A percentile compares a stretch with the other conserved stretches of the same genome.
Conservation (phyloP, 2,329 filamentous ascomycete genomes). For the Camptophora hylomeconis region DNA sequence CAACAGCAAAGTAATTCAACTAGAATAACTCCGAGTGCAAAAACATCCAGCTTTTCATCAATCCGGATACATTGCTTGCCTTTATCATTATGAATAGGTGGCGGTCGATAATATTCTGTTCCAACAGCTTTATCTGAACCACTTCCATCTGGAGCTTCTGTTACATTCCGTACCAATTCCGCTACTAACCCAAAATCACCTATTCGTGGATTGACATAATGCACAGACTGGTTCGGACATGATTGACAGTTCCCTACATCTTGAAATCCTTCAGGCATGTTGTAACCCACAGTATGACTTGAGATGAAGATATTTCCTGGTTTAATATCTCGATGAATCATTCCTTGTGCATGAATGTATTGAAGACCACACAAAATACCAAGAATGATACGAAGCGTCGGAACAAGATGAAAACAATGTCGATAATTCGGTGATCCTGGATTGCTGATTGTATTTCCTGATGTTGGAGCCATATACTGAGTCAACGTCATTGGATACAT, state of each 20-base stretch:
- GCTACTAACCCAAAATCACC: constrained; percentile 57
- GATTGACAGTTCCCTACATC: constrained; percentile 13
- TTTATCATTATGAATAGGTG: constrained; percentile 15
- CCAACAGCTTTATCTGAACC: constrained; percentile 36
- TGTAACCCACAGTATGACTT: constrained; percentile 28
- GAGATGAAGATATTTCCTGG: constrained; percentile 56
- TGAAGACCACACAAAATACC: constrained; percentile 50
- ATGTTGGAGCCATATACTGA: constrained; percentile 39
- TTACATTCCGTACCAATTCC: constrained; percentile 24
- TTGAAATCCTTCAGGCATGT: constrained; percentile 34
- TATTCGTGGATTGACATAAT: constrained; percentile 46
- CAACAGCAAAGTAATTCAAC: constrained; percentile 49
- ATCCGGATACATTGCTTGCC: too few species aligned
- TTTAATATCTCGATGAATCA: constrained; percentile 56
- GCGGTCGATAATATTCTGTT: constrained; percentile 50
- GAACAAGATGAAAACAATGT: constrained; percentile 50
- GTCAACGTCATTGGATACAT: constrained; percentile 50
- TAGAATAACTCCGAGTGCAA: constrained; percentile 25
- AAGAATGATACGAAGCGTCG: constrained; percentile 44
- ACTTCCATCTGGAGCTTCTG: neutral
- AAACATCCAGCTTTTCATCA: constrained; percentile 38
- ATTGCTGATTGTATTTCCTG: constrained; percentile 12
- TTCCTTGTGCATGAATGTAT: constrained; percentile 47
- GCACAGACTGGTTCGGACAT: constrained; percentile 14
- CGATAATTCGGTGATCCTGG: constrained; percentile 19